Evolutionary conservation across 805 yeast species (phyloP).

Genomic region (Saturnispora diversa): DNA sequence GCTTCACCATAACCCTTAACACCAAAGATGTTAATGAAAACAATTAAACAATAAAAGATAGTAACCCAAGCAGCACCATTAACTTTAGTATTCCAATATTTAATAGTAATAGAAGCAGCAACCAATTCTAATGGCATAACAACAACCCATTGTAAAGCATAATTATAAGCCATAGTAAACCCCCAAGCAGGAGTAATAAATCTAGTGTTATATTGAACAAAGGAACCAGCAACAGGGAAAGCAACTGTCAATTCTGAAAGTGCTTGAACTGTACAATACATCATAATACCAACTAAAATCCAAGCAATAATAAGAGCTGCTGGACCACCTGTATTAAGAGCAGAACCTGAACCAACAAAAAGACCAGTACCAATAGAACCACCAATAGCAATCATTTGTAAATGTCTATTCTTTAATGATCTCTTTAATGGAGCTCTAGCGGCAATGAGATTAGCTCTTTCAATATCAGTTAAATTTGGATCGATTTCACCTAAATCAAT

Average conservation of each 20-base stretch:
- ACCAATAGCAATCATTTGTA: constrained; percentile 77
- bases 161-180: constrained; percentile 55
- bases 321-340: constrained; percentile 65
- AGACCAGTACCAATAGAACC: constrained; percentile 82
- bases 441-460: constrained; percentile 39
- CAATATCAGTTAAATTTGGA: constrained; percentile 36
- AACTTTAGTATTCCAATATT: constrained; percentile 38
- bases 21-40: constrained; percentile 50
- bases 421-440: constrained; percentile 45
- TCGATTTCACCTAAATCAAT: constrained; percentile 33
- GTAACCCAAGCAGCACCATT: constrained; percentile 51
- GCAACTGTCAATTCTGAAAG: constrained; percentile 56
- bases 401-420: constrained; percentile 52
- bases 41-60: constrained; percentile 44
- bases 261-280: constrained; percentile 56
- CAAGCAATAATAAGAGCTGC: constrained; percentile 58
- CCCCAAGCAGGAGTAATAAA: constrained; percentile 53
- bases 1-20: constrained; percentile 65
- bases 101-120: constrained; percentile 45
- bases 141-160: constrained; percentile 47
- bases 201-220: constrained; percentile 52
- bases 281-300: constrained; percentile 50
- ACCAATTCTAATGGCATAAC: constrained; percentile 49
- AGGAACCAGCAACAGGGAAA: constrained; percentile 59
- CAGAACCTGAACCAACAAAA: constrained; percentile 63